Percentiles rank a stretch among this genome's conserved stretches.
Conservation (phyloP, 1,284 basidiomycete genomes). For the Cutaneotrichosporon cavernicola region DNA sequence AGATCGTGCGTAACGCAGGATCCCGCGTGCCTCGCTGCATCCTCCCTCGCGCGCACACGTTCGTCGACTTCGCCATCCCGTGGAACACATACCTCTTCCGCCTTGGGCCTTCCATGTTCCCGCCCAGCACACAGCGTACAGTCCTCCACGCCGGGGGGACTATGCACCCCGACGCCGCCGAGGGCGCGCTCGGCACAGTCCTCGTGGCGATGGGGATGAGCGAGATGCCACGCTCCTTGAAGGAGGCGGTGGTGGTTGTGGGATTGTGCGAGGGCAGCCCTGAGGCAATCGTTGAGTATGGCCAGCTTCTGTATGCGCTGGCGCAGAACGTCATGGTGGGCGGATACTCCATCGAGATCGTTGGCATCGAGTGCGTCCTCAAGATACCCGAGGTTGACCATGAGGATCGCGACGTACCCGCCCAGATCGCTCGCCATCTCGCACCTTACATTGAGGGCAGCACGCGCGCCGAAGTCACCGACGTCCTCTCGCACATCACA, state of each 20-base stretch:
- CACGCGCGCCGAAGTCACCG: background rate
- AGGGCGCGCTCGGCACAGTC: background rate
- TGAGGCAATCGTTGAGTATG: background rate
- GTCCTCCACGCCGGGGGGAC: constrained; percentile 4
- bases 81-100: constrained; percentile 11
- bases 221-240: background rate
- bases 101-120: constrained; percentile 2
- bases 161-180: background rate
- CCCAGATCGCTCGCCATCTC: background rate
- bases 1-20: constrained; percentile 4
- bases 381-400: background rate
- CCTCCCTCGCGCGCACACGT: background rate
- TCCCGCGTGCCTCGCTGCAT: background rate
- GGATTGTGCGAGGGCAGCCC: background rate
- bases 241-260: background rate
- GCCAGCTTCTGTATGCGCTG: background rate
- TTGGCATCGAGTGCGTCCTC: constrained; percentile 5
- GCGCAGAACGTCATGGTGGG: background rate
- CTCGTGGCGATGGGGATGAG: background rate
- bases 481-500: background rate
- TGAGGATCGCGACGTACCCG: background rate
- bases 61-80: constrained; percentile 9
- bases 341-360: background rate
- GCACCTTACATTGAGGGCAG: background rate
- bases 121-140: background rate